Conservation (phyloP, 129 eudicot genomes). For the Saposhnikovia divaricata region DNA sequence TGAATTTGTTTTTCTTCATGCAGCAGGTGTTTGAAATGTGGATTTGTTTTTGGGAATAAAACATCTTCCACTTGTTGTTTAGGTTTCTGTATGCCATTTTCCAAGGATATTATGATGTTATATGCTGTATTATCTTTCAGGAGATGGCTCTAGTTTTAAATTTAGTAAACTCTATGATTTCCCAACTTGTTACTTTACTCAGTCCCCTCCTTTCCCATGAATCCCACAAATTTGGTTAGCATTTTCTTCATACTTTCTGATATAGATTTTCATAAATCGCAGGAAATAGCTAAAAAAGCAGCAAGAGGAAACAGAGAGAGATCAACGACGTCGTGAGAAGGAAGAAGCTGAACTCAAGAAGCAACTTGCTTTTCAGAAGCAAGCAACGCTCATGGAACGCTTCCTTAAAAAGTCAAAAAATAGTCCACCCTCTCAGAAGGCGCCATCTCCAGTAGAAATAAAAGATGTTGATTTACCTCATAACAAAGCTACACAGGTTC, state of each 20-base stretch:
- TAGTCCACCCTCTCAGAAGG: slow-evolving; percentile 35
- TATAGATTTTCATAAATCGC: slow-evolving; percentile 3
- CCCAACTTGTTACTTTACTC: too few relatives aligned
- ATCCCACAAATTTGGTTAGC: background rate
- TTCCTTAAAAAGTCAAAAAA: slow-evolving; percentile 56
- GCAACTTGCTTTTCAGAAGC: slow-evolving; percentile 70
- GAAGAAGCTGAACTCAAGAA: slow-evolving; percentile 75
- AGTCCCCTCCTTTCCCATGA: background rate
- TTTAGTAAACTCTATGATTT: background rate
- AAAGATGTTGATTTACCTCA: slow-evolving; percentile 17
- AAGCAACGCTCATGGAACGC: slow-evolving; percentile 81
- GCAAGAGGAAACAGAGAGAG: slow-evolving; percentile 85
- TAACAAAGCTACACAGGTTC: slow-evolving; percentile 15
- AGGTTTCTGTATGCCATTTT: background rate
- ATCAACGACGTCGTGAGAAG: slow-evolving; percentile 58
- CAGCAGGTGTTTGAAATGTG: background rate
- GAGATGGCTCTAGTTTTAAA: background rate
- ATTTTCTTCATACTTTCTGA: background rate
- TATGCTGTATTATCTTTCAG: background rate
- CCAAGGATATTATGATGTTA: background rate
- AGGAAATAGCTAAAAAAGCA: slow-evolving; percentile 71
- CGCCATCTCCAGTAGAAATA: slow-evolving; percentile 23
- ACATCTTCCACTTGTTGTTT: background rate
- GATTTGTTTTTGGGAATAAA: background rate
- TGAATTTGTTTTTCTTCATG: background rate